Conservation (phyloP, 2,329 filamentous ascomycete species). For the Aspergillus persii region DNA sequence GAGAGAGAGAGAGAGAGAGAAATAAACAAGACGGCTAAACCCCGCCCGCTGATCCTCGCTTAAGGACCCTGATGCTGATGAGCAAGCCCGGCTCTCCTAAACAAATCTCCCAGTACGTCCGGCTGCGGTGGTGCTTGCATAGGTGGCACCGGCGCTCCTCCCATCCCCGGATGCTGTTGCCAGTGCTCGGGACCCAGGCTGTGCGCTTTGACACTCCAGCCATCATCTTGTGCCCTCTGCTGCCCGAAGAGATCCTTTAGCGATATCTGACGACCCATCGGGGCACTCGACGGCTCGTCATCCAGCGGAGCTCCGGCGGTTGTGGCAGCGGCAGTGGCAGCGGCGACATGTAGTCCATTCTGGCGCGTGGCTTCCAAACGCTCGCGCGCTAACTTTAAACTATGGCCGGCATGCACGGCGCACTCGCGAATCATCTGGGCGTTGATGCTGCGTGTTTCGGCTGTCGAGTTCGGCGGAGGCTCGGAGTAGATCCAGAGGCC, state of each 20-base stretch:
- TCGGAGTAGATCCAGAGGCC: conserved; percentile 67
- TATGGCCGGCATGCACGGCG: conserved; percentile 52
- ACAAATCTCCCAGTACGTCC: conserved; percentile 43
- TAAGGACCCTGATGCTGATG: conserved; percentile 21
- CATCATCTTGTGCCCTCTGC: conserved; percentile 52
- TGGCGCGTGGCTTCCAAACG: conserved; percentile 36
- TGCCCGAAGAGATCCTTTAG: conserved; percentile 56
- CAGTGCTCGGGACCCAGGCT: conserved; percentile 25
- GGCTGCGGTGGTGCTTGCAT: conserved; percentile 18
- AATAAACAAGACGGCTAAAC: not conserved
- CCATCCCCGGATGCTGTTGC: conserved; percentile 18
- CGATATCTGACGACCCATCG: conserved; percentile 54
- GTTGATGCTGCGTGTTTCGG: conserved; percentile 50
- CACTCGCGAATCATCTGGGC: conserved; percentile 56
- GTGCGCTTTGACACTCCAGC: conserved; percentile 51
- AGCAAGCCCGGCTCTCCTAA: conserved; percentile 42
- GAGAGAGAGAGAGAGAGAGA: too few species aligned
- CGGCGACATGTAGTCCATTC: conserved; percentile 31
- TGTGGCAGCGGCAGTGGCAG: conserved; percentile 27
- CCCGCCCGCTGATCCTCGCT: not conserved
- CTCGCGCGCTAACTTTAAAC: conserved; percentile 45
- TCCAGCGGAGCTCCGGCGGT: conserved; percentile 29
- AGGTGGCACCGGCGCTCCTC: conserved; percentile 3
- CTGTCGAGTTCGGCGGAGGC: conserved; percentile 54
- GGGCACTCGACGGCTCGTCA: conserved; percentile 40